Conservation (phyloP, 495 filamentous ascomycete genomes). For the Alectoria sarmentosa region DNA sequence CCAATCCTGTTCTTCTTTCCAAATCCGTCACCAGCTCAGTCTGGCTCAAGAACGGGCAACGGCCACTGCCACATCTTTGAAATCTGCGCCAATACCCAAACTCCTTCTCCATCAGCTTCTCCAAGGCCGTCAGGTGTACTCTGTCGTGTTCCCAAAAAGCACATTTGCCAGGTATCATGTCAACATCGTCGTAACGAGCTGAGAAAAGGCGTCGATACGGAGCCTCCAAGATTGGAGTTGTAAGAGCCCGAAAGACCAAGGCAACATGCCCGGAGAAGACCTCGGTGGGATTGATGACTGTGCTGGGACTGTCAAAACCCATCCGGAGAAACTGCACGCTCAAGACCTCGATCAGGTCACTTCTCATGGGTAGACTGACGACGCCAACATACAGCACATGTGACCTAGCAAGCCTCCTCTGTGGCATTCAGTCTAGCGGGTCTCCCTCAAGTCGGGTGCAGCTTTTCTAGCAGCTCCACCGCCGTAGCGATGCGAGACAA, state of each 20-base stretch:
- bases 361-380: not conserved
- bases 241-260: not conserved
- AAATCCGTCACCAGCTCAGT: not conserved
- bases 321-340: not conserved
- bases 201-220: not conserved
- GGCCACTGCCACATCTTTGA: not conserved
- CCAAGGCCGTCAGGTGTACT: not conserved
- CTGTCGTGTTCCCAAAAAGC: not conserved
- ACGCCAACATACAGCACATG: not conserved
- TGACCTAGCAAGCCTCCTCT: no score
- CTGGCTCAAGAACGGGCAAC: not conserved
- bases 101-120: not conserved
- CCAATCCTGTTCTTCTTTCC: not conserved
- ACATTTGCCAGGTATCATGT: not conserved
- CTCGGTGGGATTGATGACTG: not conserved
- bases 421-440: not conserved
- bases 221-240: not conserved
- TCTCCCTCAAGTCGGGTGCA: not conserved
- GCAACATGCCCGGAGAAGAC: not conserved
- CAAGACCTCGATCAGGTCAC: not conserved
- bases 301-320: not conserved
- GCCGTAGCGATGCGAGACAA: not conserved
- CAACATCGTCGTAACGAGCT: not conserved
- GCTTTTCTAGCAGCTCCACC: not conserved
- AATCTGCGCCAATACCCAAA: no score